Base-by-base conservation (phyloP, 805 yeast species). In the Zygosaccharomyces bisporus region DNA sequence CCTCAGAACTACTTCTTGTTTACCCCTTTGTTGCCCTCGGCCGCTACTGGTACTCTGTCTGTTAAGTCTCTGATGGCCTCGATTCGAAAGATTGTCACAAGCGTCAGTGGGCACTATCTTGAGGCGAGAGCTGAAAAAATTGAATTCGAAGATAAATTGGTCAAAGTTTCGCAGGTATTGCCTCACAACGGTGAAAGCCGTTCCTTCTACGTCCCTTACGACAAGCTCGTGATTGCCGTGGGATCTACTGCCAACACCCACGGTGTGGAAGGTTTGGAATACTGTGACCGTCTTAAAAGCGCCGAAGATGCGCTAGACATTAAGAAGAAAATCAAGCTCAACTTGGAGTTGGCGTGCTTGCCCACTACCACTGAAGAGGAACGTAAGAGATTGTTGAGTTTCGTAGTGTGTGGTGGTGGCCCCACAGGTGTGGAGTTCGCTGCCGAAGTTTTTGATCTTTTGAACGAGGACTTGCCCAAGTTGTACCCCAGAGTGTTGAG, bases 401-500 rank as follows among this genome's bases (percentile, higher is more conserved):
- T 81, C 61, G 85, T 80, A 10, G 75, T 81, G 25, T 80, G 86
- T 61, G 87, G 87, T 49, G 87, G 86, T 48, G 87, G 87, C 34
- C 86, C 87, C 43, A 81, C 87, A 1, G 87, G 87, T 54, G 84
- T 79, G 27, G 87, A 81, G 58, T 74, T 81, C 54, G 87, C 88
- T 23, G 85, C 87, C 24, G 88, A 81, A 62, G 75, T 81, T 21
- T 80, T 69, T 52, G 88, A 81, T 55, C 61, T 81, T 53, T 67
- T 81, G 58, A 80, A 80, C 57, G 86, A 81, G 61, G 87, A 81
- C 58, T 63, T 81, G 53, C 69, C 73, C 35, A 70, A 73, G 44
- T 62, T 70, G 41, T 81, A 76, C 63, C 87, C 87, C 44, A 72
- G 72, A 53, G 69, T 81, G 39, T 63, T 81, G 38, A 71, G 83